Evolutionary conservation across 2,329 filamentous ascomycete genomes (phyloP), one percentile per base, ranked within the genome.

Genomic region (Ascochyta clinopodiicola): DNA sequence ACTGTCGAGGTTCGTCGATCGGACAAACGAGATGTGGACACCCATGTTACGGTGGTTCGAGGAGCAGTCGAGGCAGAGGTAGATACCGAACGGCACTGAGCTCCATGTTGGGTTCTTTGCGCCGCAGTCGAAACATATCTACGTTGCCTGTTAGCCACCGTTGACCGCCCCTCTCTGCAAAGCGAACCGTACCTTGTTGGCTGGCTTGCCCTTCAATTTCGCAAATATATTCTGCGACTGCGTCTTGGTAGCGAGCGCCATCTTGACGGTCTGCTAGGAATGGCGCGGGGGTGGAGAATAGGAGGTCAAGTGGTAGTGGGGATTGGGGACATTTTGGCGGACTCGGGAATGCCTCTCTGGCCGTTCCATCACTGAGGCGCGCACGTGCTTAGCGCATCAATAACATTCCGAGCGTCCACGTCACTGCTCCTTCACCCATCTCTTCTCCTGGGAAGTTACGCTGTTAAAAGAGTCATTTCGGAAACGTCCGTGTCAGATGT

Each of bases 31-130:
- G 79, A 99, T 97, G 79, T 99, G 95, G 58, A 98, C 94, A 77
- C 95, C 95, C 70, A 99, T 88, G 78, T 98, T 98, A 69, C 95
- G 89, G 79, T 99, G 95, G 77, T 97, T 92, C 53, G 94, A 90
- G 37, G 94, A 97, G 81, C 95, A 99, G 80, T 99, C 95, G 70
- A 99, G 88, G 74, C 95, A 99, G 21, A 99, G 87, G 77, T 98
- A 99, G 76, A 99, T 98, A 73, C 91, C 95, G 63, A 99, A 92
- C 10, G 94, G 93, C 29, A 97, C 93, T 6, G 94, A 98, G 7
- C 93, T 96, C 95, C 95, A 99, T 56, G 95, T 98, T 60, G 95
- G 95, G 75, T 97, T 97, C 80, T 98, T 98, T 71, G 92, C 90
- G 75, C 91, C 88, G 79, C 95, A 99, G 81, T 99, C 95, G 80